Base-by-base conservation (phyloP, 2,329 filamentous ascomycete genomes). In the Hypoxylon sp. region DNA sequence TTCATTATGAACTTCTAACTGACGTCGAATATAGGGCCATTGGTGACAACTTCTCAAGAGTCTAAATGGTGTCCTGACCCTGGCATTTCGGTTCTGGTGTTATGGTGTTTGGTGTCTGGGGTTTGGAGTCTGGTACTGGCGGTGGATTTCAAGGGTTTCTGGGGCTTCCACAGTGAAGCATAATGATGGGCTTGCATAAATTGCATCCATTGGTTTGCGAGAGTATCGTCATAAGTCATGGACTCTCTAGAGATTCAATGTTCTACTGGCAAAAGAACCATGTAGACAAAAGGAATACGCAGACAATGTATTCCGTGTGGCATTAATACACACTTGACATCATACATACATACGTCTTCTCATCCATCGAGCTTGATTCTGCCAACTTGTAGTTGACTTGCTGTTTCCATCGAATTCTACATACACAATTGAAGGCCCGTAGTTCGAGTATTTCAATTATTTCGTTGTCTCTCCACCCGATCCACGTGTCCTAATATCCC, bases 251-350 rank as follows among this genome's bases (percentile, higher is more conserved):
- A n/a, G 2, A n/a, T 38, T 38, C 4, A 14, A 38, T 5, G 34
- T 17, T 14, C n/a, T 45, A 53, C 50, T 17, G 58, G 28, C 21
- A 38, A n/a, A 14, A 38, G 34, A 38, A 14, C 34, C 13, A 38
- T 1, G 34, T 34, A 45, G 41, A 65, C 68, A 63, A 53, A 65
- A 38, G 57, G 69, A 68, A 65, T 69, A 55, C 65, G 68, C 56
- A 67, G 49, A 52, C 57, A 28, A 57, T 62, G 59, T 61, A 64
- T 70, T 72, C 64, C 68, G 56, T 34, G 21, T 52, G 38, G 19
- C 21, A 52, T 30, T 32, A 17, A 25, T 36, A 32, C 36, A 52
- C 28, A 43, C 13, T 41, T 43, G 50, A 66, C 45, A 58, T 49
- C 25, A 36, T 59, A 55, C 41, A 61, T 13, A 11, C 11, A 28